phyloP scores from a whole-genome alignment of 345 rosid genomes.

The Punica granatum region DNA sequence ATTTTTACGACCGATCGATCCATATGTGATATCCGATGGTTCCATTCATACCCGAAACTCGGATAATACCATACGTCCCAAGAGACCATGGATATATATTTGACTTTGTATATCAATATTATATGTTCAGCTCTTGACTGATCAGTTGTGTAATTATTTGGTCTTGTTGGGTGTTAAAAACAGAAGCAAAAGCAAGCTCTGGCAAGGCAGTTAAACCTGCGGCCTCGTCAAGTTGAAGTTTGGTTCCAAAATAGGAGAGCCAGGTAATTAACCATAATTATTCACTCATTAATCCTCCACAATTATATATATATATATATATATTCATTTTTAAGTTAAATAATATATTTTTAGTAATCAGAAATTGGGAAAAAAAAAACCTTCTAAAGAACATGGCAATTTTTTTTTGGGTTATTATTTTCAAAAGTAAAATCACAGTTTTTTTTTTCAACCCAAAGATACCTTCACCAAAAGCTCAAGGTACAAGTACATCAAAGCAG shows the following conservation, averaged over 20 bases:
- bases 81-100: too few relatives aligned
- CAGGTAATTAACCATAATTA: slow-evolving; percentile 35
- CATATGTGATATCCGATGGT: too few relatives aligned
- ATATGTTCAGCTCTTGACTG: too few relatives aligned
- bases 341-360: neutral
- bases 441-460: slow-evolving; percentile 5
- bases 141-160: neutral
- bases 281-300: neutral
- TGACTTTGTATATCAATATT: too few relatives aligned
- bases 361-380: neutral
- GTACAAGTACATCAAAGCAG: slow-evolving; percentile 6
- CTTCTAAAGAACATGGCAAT: too few relatives aligned
- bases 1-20: too few relatives aligned
- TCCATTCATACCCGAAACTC: too few relatives aligned
- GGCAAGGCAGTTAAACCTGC: slow-evolving; percentile 80
- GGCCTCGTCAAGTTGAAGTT: slow-evolving; percentile 95
- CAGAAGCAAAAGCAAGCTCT: slow-evolving; percentile 91
- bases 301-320: neutral
- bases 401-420: too few relatives aligned
- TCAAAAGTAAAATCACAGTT: neutral
- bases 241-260: slow-evolving; percentile 99
- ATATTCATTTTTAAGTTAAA: neutral
- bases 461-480: slow-evolving; percentile 13
- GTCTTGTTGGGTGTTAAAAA: neutral
- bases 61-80: too few relatives aligned